These are phyloP conservation scores for Kalaharituber pfeilii DNA, from an alignment of 2,329 filamentous ascomycete genomes.

Conservation along the genomic window DNA sequence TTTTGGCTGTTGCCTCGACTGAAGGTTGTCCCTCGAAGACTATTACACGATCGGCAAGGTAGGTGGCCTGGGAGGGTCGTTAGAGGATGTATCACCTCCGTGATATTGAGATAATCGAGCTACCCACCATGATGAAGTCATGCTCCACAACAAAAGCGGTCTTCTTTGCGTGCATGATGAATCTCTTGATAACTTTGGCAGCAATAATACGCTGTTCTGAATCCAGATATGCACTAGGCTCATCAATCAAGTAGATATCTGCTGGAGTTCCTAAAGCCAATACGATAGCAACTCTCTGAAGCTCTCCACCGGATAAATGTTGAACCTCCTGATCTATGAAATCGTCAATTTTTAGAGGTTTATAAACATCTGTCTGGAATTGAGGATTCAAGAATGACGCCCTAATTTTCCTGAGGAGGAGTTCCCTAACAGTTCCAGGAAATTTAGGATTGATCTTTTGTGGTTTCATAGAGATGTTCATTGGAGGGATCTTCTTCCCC, in stretches of 20 bases:
- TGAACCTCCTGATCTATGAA: constrained; percentile 99
- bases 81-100: not conserved
- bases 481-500: constrained; percentile 59
- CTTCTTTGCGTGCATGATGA: constrained; percentile 99
- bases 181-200: constrained; percentile 94
- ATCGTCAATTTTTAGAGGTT: constrained; percentile 96
- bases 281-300: constrained; percentile 97
- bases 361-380: constrained; percentile 99
- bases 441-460: constrained; percentile 99
- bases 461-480: constrained; percentile 99
- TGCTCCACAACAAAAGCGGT: constrained; percentile 98
- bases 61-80: constrained; percentile 45
- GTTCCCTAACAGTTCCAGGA: constrained; percentile 83
- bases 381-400: constrained; percentile 88
- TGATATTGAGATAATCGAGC: not conserved
- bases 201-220: constrained; percentile 98
- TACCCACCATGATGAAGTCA: constrained; percentile 83
- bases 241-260: constrained; percentile 96
- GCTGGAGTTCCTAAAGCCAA: constrained; percentile 88
- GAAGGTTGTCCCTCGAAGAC: constrained; percentile 94
- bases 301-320: constrained; percentile 95
- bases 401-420: constrained; percentile 99
- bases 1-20: constrained; percentile 70
- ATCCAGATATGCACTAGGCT: constrained; percentile 92
- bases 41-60: constrained; percentile 82